Percentiles rank a stretch among this genome's conserved stretches.
These are phyloP conservation scores for Syncephalastrum sp. DNA, from an alignment of 371 early-diverging fungal species.

Conservation along the genomic window DNA sequence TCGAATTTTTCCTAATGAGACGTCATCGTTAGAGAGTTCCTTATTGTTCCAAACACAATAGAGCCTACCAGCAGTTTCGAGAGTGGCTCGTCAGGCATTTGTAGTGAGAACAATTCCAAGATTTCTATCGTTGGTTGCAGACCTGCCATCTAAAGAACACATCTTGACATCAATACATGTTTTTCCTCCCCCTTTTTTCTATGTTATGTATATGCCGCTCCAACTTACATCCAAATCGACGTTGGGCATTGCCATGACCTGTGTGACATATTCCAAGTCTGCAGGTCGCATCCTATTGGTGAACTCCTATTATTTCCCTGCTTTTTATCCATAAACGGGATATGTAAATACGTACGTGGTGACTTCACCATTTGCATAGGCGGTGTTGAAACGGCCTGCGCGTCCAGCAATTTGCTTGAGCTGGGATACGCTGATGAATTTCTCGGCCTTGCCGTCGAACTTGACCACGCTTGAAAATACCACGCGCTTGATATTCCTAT, in stretches of 20 bases:
- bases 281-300: constrained; percentile 17
- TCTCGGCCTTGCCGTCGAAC: constrained; percentile 67
- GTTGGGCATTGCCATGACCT: constrained; percentile 32
- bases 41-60: background rate
- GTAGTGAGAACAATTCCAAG: constrained; percentile 75
- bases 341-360: constrained; percentile 50
- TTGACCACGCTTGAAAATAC: constrained; percentile 78
- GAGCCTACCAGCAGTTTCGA: constrained; percentile 60
- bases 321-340: background rate
- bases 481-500: constrained; percentile 83
- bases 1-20: constrained; percentile 60
- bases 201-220: background rate
- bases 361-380: constrained; percentile 62
- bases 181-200: background rate
- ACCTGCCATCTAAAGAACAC: constrained; percentile 60
- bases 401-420: constrained; percentile 95
- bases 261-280: constrained; percentile 32
- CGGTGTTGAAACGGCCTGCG: constrained; percentile 87
- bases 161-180: too few species aligned
- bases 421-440: constrained; percentile 67
- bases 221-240: constrained; percentile 28
- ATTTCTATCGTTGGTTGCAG: constrained; percentile 79
- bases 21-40: background rate
- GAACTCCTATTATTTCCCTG: constrained; percentile 20
- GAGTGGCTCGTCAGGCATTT: constrained; percentile 67